phyloP scores from a whole-genome alignment of 78 protist genomes.

The Cavenderia fasciculata region DNA sequence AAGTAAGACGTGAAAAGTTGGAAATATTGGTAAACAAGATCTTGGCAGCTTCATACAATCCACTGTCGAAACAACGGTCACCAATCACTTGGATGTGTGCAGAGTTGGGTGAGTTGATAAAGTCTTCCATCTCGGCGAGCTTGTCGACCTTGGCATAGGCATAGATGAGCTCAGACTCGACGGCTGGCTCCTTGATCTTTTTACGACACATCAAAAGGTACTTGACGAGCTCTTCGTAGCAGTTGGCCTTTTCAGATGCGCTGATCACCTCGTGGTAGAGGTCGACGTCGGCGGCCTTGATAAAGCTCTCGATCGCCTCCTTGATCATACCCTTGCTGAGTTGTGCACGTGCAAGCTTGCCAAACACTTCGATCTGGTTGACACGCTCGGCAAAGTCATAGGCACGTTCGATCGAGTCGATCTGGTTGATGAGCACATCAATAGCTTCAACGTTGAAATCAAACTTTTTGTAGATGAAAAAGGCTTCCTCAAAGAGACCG shows the following conservation, averaged over 20 bases:
- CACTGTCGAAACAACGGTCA: slow-evolving; percentile 96
- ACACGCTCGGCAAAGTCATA: slow-evolving; percentile 96
- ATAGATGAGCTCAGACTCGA: slow-evolving; percentile 98
- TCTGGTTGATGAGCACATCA: slow-evolving; percentile 94
- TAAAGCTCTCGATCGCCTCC: slow-evolving; percentile 83
- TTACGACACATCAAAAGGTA: slow-evolving; percentile 95
- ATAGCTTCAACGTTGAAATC: slow-evolving; percentile 93
- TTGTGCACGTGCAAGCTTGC: slow-evolving; percentile 96
- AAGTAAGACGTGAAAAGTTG: slow-evolving; percentile 95
- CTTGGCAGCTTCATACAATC: slow-evolving; percentile 97
- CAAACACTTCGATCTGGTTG: slow-evolving; percentile 94
- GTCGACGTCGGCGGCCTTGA: slow-evolving; percentile 86
- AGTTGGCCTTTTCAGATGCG: slow-evolving; percentile 81
- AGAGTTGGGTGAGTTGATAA: slow-evolving; percentile 93
- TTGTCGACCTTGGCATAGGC: slow-evolving; percentile 96
- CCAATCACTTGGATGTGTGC: slow-evolving; percentile 93
- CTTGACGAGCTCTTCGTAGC: slow-evolving; percentile 86
- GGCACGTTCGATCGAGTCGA: slow-evolving; percentile 94
- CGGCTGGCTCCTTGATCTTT: slow-evolving; percentile 91
- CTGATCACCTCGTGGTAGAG: slow-evolving; percentile 82
- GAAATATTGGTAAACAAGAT: slow-evolving; percentile 93
- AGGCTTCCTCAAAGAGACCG: slow-evolving; percentile 98
- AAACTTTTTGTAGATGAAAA: slow-evolving; percentile 97
- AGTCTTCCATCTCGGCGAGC: slow-evolving; percentile 98
- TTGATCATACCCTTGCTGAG: slow-evolving; percentile 83